phyloP scores from a whole-genome alignment of 1,139 yeast species.

The Chernovozyma sophiae-reginae region DNA sequence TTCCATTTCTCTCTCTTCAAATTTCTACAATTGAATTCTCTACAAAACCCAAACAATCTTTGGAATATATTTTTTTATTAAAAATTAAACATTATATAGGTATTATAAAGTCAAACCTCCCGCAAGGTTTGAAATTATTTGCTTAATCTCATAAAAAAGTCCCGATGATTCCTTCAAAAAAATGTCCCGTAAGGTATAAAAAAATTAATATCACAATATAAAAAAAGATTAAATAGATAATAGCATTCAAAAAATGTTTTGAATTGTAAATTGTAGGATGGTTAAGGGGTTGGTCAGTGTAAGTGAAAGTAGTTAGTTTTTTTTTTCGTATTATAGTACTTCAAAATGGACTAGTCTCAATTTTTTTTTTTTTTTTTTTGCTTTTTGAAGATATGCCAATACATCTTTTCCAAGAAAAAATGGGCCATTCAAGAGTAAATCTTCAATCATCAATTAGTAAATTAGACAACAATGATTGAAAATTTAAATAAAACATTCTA shows the following conservation, averaged over 20 bases:
- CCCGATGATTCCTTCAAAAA: constrained; percentile 2
- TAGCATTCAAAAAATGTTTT: constrained; percentile 1
- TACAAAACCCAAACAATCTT: no score
- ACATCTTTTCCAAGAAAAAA: no score
- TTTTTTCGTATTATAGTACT: constrained; percentile 6
- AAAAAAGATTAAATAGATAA: constrained; percentile 2
- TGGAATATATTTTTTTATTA: constrained; percentile 2
- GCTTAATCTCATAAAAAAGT: constrained; percentile 1
- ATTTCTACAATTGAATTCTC: no score
- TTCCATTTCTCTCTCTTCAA: no score
- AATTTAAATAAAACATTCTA: no score
- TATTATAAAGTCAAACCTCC: constrained; percentile 6
- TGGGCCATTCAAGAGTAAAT: no score
- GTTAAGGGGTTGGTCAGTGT: constrained; percentile 2
- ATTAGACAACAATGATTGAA: no score
- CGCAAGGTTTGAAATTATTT: constrained; percentile 4
- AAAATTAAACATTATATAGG: constrained; percentile 2
- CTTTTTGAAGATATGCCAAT: no score
- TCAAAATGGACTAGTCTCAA: not conserved
- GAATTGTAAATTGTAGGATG: not conserved
- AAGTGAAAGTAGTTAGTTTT: not conserved
- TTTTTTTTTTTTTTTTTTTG: no score
- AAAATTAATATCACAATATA: constrained; percentile 4
- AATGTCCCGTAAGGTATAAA: constrained; percentile 4
- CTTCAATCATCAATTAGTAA: no score